Evolutionary conservation across 2,329 filamentous ascomycete species (phyloP).

Genomic region (Colletotrichum caudatum): DNA sequence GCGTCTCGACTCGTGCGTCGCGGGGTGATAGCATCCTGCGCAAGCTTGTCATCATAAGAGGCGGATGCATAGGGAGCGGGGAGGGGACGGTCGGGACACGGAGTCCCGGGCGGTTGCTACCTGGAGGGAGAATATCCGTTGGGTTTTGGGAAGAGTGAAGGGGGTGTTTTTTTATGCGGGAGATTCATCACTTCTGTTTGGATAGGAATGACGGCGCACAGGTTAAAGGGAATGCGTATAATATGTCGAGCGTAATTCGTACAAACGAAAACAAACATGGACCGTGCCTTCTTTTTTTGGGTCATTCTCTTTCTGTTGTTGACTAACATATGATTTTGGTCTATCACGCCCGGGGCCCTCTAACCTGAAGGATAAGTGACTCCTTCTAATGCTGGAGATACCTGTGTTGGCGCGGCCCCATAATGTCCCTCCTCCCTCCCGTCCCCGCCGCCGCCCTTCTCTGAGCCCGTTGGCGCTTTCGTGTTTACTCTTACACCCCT

Average conservation of each 20-base stretch:
- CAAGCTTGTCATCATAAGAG: background rate
- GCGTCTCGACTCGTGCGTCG: background rate
- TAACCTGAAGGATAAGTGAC: background rate
- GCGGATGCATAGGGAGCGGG: background rate
- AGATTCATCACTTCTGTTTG: background rate
- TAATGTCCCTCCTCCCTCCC: background rate
- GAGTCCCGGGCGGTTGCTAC: background rate
- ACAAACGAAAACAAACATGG: background rate
- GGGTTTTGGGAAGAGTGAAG: background rate
- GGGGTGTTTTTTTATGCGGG: background rate
- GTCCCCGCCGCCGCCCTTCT: background rate
- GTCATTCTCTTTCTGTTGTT: background rate
- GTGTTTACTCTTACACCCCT: constrained; percentile 24
- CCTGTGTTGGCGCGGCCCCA: background rate
- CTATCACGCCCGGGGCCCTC: constrained; percentile 2
- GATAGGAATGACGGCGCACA: background rate
- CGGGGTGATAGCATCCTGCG: background rate
- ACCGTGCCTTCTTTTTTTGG: background rate
- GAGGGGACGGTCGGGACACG: too few relatives aligned
- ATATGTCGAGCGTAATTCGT: background rate
- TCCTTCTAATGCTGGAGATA: constrained; percentile 11
- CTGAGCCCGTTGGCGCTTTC: background rate
- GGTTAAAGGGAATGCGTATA: constrained; percentile 2
- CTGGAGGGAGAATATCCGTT: background rate
- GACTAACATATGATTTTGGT: constrained; percentile 6